phyloP scores from a whole-genome alignment of 2,329 filamentous ascomycete genomes.

The Ophiocordyceps camponoti-floridani region DNA sequence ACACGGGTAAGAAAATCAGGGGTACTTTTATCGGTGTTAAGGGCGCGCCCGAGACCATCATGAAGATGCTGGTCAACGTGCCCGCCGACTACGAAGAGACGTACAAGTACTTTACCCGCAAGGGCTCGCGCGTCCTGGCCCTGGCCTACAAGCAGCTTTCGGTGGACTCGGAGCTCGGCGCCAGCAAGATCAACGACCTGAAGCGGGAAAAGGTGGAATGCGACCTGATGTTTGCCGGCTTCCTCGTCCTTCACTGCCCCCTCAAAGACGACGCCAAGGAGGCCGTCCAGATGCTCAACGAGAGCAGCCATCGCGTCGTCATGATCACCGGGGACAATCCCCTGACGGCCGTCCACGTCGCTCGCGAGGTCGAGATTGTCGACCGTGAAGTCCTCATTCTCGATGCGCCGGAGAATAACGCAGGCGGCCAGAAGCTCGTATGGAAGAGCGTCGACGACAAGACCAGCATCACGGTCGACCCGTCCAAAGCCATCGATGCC shows the following conservation, averaged over 20 bases:
- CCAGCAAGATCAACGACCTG: constrained; percentile 76
- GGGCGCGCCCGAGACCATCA: constrained; percentile 91
- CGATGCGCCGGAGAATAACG: constrained; percentile 83
- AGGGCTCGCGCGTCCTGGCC: constrained; percentile 83
- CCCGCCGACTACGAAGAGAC: constrained; percentile 92
- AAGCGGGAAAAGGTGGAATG: constrained; percentile 86
- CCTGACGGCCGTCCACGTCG: constrained; percentile 88
- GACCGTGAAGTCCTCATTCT: constrained; percentile 89
- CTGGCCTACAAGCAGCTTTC: constrained; percentile 88
- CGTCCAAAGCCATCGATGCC: constrained; percentile 59
- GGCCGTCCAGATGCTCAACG: constrained; percentile 90
- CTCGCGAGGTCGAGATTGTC: constrained; percentile 89
- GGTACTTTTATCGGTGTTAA: constrained; percentile 92
- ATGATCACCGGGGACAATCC: constrained; percentile 99
- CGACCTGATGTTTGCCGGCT: constrained; percentile 76
- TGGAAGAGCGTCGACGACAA: constrained; percentile 95
- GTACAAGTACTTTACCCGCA: constrained; percentile 93
- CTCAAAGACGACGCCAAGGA: constrained; percentile 92
- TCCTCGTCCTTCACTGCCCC: constrained; percentile 86
- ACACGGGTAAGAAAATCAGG: constrained; percentile 57
- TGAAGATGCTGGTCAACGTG: constrained; percentile 71
- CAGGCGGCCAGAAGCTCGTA: constrained; percentile 61
- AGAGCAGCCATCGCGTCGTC: constrained; percentile 93
- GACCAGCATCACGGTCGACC: constrained; percentile 69
- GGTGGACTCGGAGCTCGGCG: constrained; percentile 61